Evolutionary conservation across 768 basidiomycete species (phyloP).

Genomic region (Mycena leptocephala): DNA sequence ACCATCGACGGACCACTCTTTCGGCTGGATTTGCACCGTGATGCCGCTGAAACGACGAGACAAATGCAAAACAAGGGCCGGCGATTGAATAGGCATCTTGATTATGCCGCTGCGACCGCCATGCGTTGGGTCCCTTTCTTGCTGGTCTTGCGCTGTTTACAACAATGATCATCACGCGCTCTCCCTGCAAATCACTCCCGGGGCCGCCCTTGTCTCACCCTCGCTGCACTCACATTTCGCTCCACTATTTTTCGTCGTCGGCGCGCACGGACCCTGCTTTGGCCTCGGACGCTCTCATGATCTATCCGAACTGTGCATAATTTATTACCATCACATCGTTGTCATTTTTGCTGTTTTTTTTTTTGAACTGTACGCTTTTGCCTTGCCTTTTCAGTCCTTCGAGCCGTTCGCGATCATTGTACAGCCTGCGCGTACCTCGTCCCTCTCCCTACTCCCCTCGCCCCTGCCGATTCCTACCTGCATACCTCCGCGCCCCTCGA

Average conservation of each 20-base stretch:
- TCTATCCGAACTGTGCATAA: constrained; percentile 16
- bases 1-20: neutral
- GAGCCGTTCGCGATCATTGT: neutral
- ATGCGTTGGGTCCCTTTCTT: neutral
- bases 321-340: constrained; percentile 31
- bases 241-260: constrained; percentile 3
- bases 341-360: constrained; percentile 34
- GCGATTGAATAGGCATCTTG: constrained; percentile 4
- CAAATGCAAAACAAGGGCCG: constrained; percentile 14
- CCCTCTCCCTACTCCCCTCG: neutral
- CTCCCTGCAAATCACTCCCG: neutral
- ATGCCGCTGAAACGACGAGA: constrained; percentile 28
- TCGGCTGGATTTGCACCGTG: constrained; percentile 8
- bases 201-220: neutral
- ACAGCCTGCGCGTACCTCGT: neutral
- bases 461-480: neutral
- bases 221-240: neutral
- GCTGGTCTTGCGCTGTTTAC: neutral
- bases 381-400: too few species aligned
- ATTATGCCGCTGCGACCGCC: constrained; percentile 4
- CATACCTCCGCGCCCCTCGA: neutral
- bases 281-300: constrained; percentile 5
- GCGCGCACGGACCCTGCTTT: neutral
- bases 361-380: constrained; percentile 13
- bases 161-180: neutral